Evolutionary conservation across 176 grass and related monocot species (phyloP).

Genomic region (Phoenix roebelenii): DNA sequence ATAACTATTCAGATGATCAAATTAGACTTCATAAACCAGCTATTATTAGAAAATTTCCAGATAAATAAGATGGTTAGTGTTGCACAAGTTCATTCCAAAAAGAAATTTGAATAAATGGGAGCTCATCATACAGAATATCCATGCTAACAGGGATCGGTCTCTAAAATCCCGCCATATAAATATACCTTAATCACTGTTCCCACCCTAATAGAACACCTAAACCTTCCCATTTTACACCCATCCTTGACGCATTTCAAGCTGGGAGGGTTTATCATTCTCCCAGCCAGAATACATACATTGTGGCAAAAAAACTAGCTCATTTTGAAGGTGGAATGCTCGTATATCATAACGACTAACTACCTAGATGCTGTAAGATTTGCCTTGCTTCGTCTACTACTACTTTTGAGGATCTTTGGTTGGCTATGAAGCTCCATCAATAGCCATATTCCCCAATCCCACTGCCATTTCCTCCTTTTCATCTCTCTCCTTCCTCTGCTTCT

Average conservation of each 20-base stretch:
- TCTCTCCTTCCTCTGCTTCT: constrained; percentile 58
- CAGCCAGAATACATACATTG: not conserved
- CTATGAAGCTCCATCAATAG: constrained; percentile 52
- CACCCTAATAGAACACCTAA: not conserved
- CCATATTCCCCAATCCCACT: constrained; percentile 66
- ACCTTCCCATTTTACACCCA: not conserved
- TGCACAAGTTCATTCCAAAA: not conserved
- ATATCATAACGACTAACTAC: constrained; percentile 29
- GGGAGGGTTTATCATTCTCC: not conserved
- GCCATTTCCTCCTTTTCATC: constrained; percentile 78
- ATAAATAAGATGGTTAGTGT: not conserved
- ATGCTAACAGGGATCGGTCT: not conserved
- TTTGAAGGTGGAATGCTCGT: not conserved
- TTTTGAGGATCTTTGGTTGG: constrained; percentile 19
- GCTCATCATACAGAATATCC: not conserved
- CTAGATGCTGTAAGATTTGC: constrained; percentile 42
- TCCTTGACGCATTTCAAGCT: not conserved
- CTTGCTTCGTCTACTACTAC: constrained; percentile 22
- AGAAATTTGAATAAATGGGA: not conserved
- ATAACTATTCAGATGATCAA: too few species aligned
- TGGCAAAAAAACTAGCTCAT: not conserved
- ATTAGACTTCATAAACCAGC: not conserved
- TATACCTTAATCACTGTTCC: not conserved
- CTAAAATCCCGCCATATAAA: too few species aligned
- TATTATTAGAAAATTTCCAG: not conserved